These are phyloP conservation scores for Globisporangium ultimum DNA, from an alignment of 352 stramenopile species.

Conservation along the genomic window DNA sequence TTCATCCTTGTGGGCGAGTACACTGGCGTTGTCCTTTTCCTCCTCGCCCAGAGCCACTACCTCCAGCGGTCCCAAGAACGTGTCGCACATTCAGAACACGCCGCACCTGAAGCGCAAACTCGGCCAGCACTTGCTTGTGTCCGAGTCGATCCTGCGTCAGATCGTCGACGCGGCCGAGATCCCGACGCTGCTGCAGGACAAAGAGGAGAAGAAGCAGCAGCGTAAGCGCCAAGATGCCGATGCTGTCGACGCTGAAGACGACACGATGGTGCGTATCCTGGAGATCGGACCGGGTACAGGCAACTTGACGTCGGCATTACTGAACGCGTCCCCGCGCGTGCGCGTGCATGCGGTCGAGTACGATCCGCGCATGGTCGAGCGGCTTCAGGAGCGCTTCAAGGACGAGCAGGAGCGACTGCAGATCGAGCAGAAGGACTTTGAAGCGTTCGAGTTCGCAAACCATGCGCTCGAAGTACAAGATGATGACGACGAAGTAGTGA, in stretches of 20 bases:
- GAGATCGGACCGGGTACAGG: constrained; percentile 84
- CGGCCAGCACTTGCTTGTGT: constrained; percentile 78
- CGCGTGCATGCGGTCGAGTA: constrained; percentile 73
- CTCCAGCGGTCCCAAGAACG: constrained; percentile 18
- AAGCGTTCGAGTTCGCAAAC: constrained; percentile 36
- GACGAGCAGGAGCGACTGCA: constrained; percentile 21
- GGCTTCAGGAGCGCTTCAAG: constrained; percentile 57
- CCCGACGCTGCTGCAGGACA: constrained; percentile 20
- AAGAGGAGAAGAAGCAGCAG: constrained; percentile 12
- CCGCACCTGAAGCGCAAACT: constrained; percentile 81
- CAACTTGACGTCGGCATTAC: constrained; percentile 80
- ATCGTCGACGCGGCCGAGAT: constrained; percentile 67
- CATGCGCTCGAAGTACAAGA: constrained; percentile 5
- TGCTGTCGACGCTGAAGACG: neutral
- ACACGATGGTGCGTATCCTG: constrained; percentile 45
- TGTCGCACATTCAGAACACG: constrained; percentile 47
- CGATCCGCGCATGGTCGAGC: constrained; percentile 72
- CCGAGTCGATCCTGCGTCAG: constrained; percentile 48
- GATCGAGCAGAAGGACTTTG: constrained; percentile 42
- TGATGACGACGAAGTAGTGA: neutral
- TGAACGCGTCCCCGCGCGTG: constrained; percentile 40
- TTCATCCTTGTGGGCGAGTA: neutral
- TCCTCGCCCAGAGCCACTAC: neutral
- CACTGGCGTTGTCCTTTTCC: neutral
- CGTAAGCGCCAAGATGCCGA: neutral